phyloP scores from a whole-genome alignment of 768 basidiomycete genomes.

The Pleurotus tuber-regium region DNA sequence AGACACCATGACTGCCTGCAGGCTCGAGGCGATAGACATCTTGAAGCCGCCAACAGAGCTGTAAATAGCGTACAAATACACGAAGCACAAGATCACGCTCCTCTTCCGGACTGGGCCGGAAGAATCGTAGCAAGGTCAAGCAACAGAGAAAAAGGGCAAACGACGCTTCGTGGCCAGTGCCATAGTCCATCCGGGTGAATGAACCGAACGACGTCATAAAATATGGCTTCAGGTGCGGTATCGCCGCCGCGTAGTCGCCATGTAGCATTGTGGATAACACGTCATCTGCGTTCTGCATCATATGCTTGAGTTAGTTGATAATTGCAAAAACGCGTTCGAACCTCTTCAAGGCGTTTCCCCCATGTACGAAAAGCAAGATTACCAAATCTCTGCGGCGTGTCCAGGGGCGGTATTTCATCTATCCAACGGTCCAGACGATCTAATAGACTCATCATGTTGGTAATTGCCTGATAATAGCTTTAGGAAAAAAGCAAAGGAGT shows the following conservation, averaged over 20 bases:
- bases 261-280: slow-evolving; percentile 52
- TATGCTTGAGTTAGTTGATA: slow-evolving; percentile 10
- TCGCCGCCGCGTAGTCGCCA: slow-evolving; percentile 35
- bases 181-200: slow-evolving; percentile 90
- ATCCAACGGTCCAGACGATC: slow-evolving; percentile 72
- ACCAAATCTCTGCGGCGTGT: slow-evolving; percentile 83
- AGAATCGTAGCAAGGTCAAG: slow-evolving; percentile 66
- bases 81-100: slow-evolving; percentile 58
- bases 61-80: slow-evolving; percentile 77
- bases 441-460: slow-evolving; percentile 52
- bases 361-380: slow-evolving; percentile 89
- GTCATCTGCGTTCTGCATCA: slow-evolving; percentile 47
- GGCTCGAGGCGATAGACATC: slow-evolving; percentile 90
- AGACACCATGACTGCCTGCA: slow-evolving; percentile 96
- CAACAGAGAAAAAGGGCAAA: slow-evolving; percentile 79
- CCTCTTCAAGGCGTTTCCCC: slow-evolving; percentile 77
- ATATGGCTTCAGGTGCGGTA: slow-evolving; percentile 75
- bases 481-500: neutral
- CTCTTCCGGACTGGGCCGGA: slow-evolving; percentile 54
- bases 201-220: slow-evolving; percentile 86
- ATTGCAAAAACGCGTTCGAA: slow-evolving; percentile 24
- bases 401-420: slow-evolving; percentile 72
- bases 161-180: slow-evolving; percentile 92
- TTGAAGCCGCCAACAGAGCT: slow-evolving; percentile 82
- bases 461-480: slow-evolving; percentile 38